Conservation (phyloP, 768 basidiomycete genomes). For the Mycena amicta region DNA sequence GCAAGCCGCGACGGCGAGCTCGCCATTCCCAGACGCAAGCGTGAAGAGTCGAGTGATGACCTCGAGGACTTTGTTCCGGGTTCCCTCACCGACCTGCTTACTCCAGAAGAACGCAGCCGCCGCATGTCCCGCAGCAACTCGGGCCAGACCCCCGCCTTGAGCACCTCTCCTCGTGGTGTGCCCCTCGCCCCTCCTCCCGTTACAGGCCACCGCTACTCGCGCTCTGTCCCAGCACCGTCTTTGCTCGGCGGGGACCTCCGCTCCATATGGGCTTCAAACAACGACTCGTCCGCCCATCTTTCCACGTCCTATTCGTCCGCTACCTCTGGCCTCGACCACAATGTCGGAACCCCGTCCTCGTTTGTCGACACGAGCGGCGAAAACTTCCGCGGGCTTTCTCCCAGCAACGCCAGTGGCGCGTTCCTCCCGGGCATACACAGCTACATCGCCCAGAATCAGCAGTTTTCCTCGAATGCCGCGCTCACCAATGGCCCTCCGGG, state of each 20-base stretch:
- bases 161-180: constrained; percentile 20
- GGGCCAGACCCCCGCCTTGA: constrained; percentile 34
- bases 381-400: constrained; percentile 39
- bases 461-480: constrained; percentile 15
- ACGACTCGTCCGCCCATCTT: constrained; percentile 31
- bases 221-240: constrained; percentile 79
- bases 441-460: constrained; percentile 43
- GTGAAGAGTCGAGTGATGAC: constrained; percentile 66
- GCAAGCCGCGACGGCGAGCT: too few relatives aligned
- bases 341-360: constrained; percentile 23
- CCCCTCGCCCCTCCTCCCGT: constrained; percentile 18
- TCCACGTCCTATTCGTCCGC: constrained; percentile 57
- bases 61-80: constrained; percentile 89
- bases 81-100: constrained; percentile 85
- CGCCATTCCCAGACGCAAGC: constrained; percentile 20
- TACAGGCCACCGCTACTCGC: constrained; percentile 69
- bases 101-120: constrained; percentile 82
- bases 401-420: constrained; percentile 81
- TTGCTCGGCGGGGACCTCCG: constrained; percentile 69
- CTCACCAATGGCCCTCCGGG: constrained; percentile 11
- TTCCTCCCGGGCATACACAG: constrained; percentile 76
- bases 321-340: constrained; percentile 40
- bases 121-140: constrained; percentile 79
- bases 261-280: constrained; percentile 69
- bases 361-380: constrained; percentile 38